phyloP scores from a whole-genome alignment of 345 rosid species.

The Punica granatum region DNA sequence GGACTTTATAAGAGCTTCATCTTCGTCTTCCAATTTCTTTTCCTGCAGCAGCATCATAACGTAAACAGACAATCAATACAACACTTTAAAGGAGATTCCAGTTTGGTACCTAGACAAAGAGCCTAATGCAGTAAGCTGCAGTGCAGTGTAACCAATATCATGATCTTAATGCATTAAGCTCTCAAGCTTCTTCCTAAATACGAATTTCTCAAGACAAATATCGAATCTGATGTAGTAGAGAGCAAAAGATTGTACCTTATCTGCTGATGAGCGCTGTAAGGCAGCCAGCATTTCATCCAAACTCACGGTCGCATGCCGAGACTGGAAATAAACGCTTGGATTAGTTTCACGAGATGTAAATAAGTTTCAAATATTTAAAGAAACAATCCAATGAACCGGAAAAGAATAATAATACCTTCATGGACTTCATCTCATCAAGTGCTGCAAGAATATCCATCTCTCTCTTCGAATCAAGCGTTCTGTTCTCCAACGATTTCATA shows the following conservation, averaged over 20 bases:
- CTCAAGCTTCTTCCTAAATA: background rate
- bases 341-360: background rate
- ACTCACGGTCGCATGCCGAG: slow-evolving; percentile 84
- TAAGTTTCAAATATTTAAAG: background rate
- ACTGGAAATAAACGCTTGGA: slow-evolving; percentile 33
- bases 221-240: background rate
- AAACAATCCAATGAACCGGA: background rate
- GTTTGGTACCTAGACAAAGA: background rate
- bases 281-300: slow-evolving; percentile 93
- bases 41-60: slow-evolving; percentile 8
- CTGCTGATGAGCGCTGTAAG: slow-evolving; percentile 58
- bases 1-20: slow-evolving; percentile 14
- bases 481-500: slow-evolving; percentile 85
- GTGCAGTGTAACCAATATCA: background rate
- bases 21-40: slow-evolving; percentile 20
- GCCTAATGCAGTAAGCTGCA: background rate
- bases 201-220: too few relatives aligned
- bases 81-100: background rate
- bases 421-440: slow-evolving; percentile 86
- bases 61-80: background rate
- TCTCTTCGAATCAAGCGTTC: slow-evolving; percentile 83
- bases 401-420: slow-evolving; percentile 39
- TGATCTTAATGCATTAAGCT: background rate
- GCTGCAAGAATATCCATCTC: slow-evolving; percentile 96
- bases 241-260: slow-evolving; percentile 38